Base-by-base conservation (phyloP, 768 basidiomycete species). In the Lentinus brumalis region DNA sequence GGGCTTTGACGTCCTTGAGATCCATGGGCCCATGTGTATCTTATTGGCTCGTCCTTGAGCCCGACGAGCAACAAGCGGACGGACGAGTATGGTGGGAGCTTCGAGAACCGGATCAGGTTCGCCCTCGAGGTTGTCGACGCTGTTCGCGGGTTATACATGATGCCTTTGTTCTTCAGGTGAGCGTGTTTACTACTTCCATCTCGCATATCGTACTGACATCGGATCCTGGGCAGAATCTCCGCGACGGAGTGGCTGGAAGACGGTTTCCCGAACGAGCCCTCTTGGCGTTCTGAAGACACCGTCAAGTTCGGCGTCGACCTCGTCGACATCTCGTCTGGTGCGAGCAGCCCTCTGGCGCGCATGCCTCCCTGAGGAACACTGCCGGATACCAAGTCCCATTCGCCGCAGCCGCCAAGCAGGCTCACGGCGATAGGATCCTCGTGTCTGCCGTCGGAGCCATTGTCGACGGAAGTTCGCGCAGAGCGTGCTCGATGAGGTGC, bases 131-230 rank as follows among this genome's bases (percentile, higher is more conserved):
- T 0, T 16, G 52, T 54, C 18, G 59, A 60, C 26, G 59, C 53
- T 5, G 73, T 91, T 1, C 80, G 91, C 5, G 78, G 29, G 76
- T 78, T 12, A 87, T 90, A 66, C 83, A 72, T 78, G 8, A 85
- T 84, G 78, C 89, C 92, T 0, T 72, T 94, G 16, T 91, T 92
- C 74, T 77, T 88, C 58, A 79, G 91, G 85, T 84, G 64, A n/a
- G 50, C 29, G 15, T 15, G 11, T 41, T 21, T 9, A 5, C 2
- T 40, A 10, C 57, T 12, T 16, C 49, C 16, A 26, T 30, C 18
- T 30, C 44, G 6, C 1, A 26, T 2, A 26, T 26, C 21, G 21
- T 26, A 2, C 21, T 26, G 1, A 26, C 21, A 26, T 8, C 40
- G 4, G 31, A 6, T 1, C 1, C 31, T 15, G n/a, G 31, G 39